Base-by-base conservation (phyloP, 192 early-diverging fungal species). In the Phlyctochytrium bullatum region DNA sequence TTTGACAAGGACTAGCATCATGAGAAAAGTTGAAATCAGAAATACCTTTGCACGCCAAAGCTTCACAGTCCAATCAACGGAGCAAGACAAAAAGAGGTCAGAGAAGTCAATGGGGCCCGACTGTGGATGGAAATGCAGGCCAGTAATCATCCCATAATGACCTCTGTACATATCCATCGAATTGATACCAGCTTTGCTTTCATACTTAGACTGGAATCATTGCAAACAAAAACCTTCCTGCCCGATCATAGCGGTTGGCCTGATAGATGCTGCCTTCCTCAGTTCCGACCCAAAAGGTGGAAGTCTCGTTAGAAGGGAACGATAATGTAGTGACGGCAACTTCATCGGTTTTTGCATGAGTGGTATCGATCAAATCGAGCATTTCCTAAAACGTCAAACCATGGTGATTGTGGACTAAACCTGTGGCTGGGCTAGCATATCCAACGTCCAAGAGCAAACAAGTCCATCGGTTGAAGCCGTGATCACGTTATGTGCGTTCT, bases 41-140 rank as follows among this genome's bases (percentile, higher is more conserved):
- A 4, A 27, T 36, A 68, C 74, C 72, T 79, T 77, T 14, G 76
- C 88, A 62, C 91, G 83, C 97, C 97, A 99, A 17, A 99, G 77
- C 61, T 97, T 95, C 68, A 95, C 89, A 0, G 95, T 95, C 97
- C 97, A 99, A 74, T 99, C 97, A 1, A 95, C 90, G 10, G 91
- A 93, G 34, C 85, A 83, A 4, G 95, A 97, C 58, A 99, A 67
- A 68, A 93, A 98, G 51, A 98, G 71, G 73, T 99, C 94, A 2
- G 91, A 84, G 72, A 95, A 95, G 66, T 96, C 93, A 27, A 83
- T 72, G n/a, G 89, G 84, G 4, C 89, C 91, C 59, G 78, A 68
- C 6, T 84, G 47, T 30, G 96, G 96, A 73, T 99, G 97, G 82
- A 97, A 96, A 53, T 91, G 78, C 61, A 99, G 74, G 56, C 90